Evolutionary conservation across 768 basidiomycete species (phyloP), one percentile per base, ranked within the genome.

Genomic region (Phaffia tasmanica): DNA sequence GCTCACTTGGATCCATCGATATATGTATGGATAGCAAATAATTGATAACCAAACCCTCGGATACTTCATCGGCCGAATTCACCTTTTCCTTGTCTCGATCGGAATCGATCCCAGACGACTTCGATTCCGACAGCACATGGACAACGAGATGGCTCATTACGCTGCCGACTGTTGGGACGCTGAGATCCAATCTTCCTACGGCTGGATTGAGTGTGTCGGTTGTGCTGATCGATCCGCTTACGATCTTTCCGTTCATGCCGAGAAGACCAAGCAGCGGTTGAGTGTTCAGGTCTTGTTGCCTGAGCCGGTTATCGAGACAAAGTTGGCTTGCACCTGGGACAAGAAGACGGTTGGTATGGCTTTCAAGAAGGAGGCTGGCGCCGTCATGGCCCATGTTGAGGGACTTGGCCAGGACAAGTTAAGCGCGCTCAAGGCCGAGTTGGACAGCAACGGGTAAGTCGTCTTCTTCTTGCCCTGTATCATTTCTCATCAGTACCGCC

Each of bases 111-210:
- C 86, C 18, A 70, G 74, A 57, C 83, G 91, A 9, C 79, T 97
- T 70, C 84, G 95, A 62, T 98, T 97, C 83, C 82, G 95, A 46
- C 95, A 99, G 74, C 95, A 99, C 76, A 98, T 98, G 95, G 82
- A 79, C 48, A 99, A 98, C 78, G 95, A 98, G 80, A 98, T 98
- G 94, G 95, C 95, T 1, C 95, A 98, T 77, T 99, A 99, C 76
- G 94, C 95, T 63, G 84, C 91, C 49, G 94, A 98, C 78, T 99
- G 95, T 77, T 99, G 95, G 95, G 95, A 99, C 75, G 95, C 93
- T 53, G 95, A 99, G 79, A 97, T 98, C 70, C 83, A 91, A 70
- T 91, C 89, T 63, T 87, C 89, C 58, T 86, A 86, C 69, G 84
- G 86, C 55, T 99, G 95, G 95, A 94, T 90, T 62, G 95, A 99